Evolutionary conservation across 2,329 filamentous ascomycete genomes (phyloP).

Genomic region (Aschersonia sp.): DNA sequence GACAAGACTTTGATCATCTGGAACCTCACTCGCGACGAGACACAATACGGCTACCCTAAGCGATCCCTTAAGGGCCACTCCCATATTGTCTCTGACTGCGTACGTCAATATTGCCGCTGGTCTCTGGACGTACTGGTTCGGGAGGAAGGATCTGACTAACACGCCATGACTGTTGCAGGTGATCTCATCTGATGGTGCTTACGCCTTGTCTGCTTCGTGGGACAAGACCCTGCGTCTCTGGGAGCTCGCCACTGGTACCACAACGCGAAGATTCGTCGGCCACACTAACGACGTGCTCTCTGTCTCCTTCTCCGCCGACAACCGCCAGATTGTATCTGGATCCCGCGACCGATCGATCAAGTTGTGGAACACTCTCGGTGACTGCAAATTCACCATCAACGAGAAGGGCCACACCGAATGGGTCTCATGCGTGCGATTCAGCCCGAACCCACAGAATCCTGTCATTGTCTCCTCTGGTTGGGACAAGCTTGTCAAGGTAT

Average conservation of each 20-base stretch:
- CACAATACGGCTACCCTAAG: conserved; percentile 97
- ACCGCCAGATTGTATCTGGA: conserved; percentile 98
- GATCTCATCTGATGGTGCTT: conserved; percentile 98
- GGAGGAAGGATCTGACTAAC: conserved; percentile 10
- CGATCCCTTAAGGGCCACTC: conserved; percentile 97
- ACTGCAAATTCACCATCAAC: conserved; percentile 99
- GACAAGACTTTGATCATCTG: conserved; percentile 99
- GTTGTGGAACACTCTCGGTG: conserved; percentile 99
- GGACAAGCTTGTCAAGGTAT: conserved; percentile 99
- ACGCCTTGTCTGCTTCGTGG: conserved; percentile 97
- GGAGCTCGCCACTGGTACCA: conserved; percentile 95
- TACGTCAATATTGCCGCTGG: conserved; percentile 38
- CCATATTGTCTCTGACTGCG: conserved; percentile 99
- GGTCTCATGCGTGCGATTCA: conserved; percentile 99
- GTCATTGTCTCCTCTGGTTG: conserved; percentile 97
- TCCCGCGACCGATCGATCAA: conserved; percentile 98
- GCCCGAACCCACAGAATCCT: conserved; percentile 99
- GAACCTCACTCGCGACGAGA: conserved; percentile 98
- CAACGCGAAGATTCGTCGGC: conserved; percentile 95
- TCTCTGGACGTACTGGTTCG: neutral
- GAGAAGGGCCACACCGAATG: conserved; percentile 99
- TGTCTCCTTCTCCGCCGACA: conserved; percentile 99
- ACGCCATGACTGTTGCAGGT: conserved; percentile 40
- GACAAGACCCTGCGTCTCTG: conserved; percentile 99
- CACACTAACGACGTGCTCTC: conserved; percentile 99